These are phyloP conservation scores for Phytophthora gonapodyides DNA, from an alignment of 352 stramenopile genomes.

Conservation along the genomic window DNA sequence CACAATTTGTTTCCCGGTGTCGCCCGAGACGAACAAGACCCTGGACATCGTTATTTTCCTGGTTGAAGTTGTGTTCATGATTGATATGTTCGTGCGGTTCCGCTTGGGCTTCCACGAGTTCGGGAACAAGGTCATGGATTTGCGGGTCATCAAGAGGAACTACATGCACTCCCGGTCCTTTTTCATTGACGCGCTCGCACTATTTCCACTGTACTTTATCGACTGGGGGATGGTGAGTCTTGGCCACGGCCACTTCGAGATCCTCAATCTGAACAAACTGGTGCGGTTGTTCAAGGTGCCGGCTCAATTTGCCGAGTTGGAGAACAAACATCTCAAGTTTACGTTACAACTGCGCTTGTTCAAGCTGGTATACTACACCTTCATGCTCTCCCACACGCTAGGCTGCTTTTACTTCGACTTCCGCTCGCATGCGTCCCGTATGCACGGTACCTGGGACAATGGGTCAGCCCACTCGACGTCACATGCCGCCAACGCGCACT, in stretches of 20 bases:
- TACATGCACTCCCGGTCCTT: constrained; percentile 59
- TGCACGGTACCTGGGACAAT: constrained; percentile 12
- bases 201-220: constrained; percentile 56
- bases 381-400: constrained; percentile 59
- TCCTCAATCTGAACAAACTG: constrained; percentile 75
- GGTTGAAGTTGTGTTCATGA: constrained; percentile 52
- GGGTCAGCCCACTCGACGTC: background rate
- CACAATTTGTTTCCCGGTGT: constrained; percentile 47
- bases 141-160: constrained; percentile 37
- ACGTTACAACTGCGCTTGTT: constrained; percentile 66
- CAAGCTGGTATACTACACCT: constrained; percentile 81
- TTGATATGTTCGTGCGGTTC: constrained; percentile 60
- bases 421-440: constrained; percentile 28
- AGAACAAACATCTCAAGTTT: constrained; percentile 68
- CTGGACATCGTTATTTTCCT: constrained; percentile 40
- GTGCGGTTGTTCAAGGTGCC: constrained; percentile 62
- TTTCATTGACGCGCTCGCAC: constrained; percentile 47
- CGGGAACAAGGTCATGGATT: constrained; percentile 73
- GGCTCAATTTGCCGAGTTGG: constrained; percentile 49
- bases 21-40: background rate
- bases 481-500: constrained; percentile 29
- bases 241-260: constrained; percentile 30
- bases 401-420: constrained; percentile 73
- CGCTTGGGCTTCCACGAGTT: constrained; percentile 67
- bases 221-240: constrained; percentile 40